Percentiles rank a stretch among this genome's conserved stretches.
These are phyloP conservation scores for Obba rivulosa DNA, from an alignment of 768 basidiomycete genomes.

Conservation along the genomic window DNA sequence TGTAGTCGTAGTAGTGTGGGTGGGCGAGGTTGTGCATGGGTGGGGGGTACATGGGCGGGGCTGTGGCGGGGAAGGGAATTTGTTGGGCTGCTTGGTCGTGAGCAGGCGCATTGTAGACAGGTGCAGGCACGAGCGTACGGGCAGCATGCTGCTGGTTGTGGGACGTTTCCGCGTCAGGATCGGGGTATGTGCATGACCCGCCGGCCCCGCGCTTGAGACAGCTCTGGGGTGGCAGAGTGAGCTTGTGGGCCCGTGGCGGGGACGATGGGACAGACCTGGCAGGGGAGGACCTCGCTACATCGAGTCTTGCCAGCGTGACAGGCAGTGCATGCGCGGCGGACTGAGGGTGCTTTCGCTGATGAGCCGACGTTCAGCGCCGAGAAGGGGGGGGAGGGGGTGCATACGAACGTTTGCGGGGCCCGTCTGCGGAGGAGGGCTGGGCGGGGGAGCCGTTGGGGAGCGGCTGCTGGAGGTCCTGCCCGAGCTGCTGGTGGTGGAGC, in stretches of 20 bases:
- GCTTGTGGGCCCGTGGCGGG: slow-evolving; percentile 3
- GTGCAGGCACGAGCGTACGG: slow-evolving; percentile 12
- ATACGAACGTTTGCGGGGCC: slow-evolving; percentile 56
- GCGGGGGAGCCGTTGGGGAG: slow-evolving; percentile 18
- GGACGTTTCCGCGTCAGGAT: slow-evolving; percentile 47
- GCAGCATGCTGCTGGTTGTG: slow-evolving; percentile 19
- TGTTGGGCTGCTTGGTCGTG: not conserved
- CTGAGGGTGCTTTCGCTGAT: slow-evolving; percentile 75
- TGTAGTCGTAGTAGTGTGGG: slow-evolving; percentile 78
- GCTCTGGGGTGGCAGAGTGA: slow-evolving; percentile 40
- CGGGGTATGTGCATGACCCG: slow-evolving; percentile 66
- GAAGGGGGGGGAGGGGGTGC: slow-evolving; percentile 3
- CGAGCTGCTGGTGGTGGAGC: slow-evolving; percentile 32
- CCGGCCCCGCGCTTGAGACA: slow-evolving; percentile 80
- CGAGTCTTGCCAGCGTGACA: slow-evolving; percentile 82
- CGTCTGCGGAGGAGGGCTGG: slow-evolving; percentile 22
- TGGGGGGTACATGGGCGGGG: slow-evolving; percentile 29
- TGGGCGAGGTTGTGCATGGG: slow-evolving; percentile 37
- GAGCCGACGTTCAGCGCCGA: slow-evolving; percentile 14
- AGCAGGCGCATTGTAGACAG: slow-evolving; percentile 9
- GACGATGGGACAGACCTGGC: slow-evolving; percentile 51
- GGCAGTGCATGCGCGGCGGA: slow-evolving; percentile 73
- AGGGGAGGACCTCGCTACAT: slow-evolving; percentile 77
- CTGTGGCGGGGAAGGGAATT: slow-evolving; percentile 9
- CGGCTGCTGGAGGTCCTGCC: slow-evolving; percentile 29